Percentiles rank a stretch among this genome's conserved stretches.
phyloP scores from a whole-genome alignment of 2,329 filamentous ascomycete species.

The Cryoendolithus antarcticus region DNA sequence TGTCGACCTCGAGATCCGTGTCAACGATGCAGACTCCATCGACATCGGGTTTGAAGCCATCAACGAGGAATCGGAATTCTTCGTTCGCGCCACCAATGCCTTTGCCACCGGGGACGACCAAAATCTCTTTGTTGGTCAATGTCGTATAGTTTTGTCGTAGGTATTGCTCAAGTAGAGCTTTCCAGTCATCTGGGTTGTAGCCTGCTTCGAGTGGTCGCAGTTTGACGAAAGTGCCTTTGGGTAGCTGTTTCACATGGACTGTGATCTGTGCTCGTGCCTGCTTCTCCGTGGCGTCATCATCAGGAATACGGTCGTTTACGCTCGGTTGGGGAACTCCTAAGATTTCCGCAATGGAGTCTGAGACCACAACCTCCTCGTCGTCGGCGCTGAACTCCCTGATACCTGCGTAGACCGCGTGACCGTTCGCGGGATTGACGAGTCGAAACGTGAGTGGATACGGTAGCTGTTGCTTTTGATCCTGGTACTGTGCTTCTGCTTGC shows the following conservation, averaged over 20 bases:
- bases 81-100: slow-evolving; percentile 47
- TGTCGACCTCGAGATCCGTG: slow-evolving; percentile 92
- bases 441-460: slow-evolving; percentile 88
- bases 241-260: slow-evolving; percentile 63
- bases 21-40: slow-evolving; percentile 91
- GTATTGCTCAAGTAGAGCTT: slow-evolving; percentile 76
- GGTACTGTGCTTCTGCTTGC: slow-evolving; percentile 46
- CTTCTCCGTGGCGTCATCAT: slow-evolving; percentile 6
- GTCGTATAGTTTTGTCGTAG: slow-evolving; percentile 83
- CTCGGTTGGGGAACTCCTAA: slow-evolving; percentile 44
- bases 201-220: slow-evolving; percentile 86
- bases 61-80: slow-evolving; percentile 71
- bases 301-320: slow-evolving; percentile 10
- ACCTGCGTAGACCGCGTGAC: slow-evolving; percentile 69
- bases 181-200: slow-evolving; percentile 94
- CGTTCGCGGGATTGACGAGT: slow-evolving; percentile 68
- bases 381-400: slow-evolving; percentile 88
- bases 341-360: slow-evolving; percentile 60
- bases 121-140: slow-evolving; percentile 64
- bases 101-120: slow-evolving; percentile 50
- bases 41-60: slow-evolving; percentile 64
- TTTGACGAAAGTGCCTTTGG: slow-evolving; percentile 83
- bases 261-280: slow-evolving; percentile 36
- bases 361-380: slow-evolving; percentile 65
- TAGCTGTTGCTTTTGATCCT: slow-evolving; percentile 58